phyloP scores from a whole-genome alignment of 2,329 filamentous ascomycete species.

The Aspergillus sp. region DNA sequence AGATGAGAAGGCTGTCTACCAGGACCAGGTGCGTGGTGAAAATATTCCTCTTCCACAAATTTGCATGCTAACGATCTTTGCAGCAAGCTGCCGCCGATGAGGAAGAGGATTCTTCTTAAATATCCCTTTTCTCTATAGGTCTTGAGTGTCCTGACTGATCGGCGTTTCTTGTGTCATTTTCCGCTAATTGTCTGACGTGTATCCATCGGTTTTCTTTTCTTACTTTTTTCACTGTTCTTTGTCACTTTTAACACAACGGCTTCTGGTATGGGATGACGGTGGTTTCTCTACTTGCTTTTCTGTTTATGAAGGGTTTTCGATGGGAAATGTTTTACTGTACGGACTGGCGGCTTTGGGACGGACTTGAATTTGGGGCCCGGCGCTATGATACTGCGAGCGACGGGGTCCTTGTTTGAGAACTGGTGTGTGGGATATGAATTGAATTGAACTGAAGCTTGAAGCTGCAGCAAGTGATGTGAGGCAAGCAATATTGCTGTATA shows the following conservation, averaged over 20 bases:
- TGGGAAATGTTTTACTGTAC: constrained; percentile 25
- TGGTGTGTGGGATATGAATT: background rate
- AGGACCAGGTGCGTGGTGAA: constrained; percentile 24
- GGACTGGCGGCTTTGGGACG: constrained; percentile 18
- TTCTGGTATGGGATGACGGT: constrained; percentile 29
- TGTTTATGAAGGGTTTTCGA: constrained; percentile 24
- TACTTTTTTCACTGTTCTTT: constrained; percentile 24
- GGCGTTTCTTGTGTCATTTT: constrained; percentile 31
- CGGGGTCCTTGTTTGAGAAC: constrained; percentile 4
- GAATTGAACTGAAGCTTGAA: constrained; percentile 11
- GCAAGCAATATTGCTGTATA: constrained; percentile 22
- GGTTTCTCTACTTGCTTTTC: constrained; percentile 25
- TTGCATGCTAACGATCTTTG: no score
- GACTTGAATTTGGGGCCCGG: constrained; percentile 23
- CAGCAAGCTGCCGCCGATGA: constrained; percentile 54
- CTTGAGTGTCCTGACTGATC: constrained; percentile 22
- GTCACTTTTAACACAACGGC: constrained; percentile 17
- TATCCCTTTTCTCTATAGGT: constrained; percentile 13
- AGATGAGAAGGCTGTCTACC: constrained; percentile 93
- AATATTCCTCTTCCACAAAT: constrained; percentile 39
- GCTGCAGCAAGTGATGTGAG: constrained; percentile 12
- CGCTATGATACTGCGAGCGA: constrained; percentile 11
- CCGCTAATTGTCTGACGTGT: constrained; percentile 26
- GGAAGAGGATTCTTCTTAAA: constrained; percentile 46
- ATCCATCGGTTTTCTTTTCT: constrained; percentile 20